Percentiles rank a stretch among this genome's conserved stretches.
These are phyloP conservation scores for Castanea mollissima DNA, from an alignment of 306 rosid genomes.

Conservation along the genomic window DNA sequence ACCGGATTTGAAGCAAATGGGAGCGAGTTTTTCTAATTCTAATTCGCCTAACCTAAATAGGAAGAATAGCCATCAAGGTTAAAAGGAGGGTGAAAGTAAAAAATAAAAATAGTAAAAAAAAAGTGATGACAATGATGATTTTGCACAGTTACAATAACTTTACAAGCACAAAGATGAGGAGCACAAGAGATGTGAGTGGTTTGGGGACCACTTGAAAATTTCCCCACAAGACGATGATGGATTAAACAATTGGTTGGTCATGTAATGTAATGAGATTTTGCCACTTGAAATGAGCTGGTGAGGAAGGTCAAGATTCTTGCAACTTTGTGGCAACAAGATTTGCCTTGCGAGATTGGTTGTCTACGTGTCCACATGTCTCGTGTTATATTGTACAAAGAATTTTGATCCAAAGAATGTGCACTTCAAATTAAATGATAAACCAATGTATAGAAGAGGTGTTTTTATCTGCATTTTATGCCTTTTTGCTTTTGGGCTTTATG, in stretches of 20 bases:
- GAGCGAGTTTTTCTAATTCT: not conserved
- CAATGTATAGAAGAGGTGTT: no score
- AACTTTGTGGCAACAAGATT: not conserved
- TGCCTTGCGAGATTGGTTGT: not conserved
- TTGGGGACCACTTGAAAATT: not conserved
- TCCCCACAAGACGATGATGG: not conserved
- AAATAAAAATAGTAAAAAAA: not conserved
- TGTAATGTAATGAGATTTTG: no score
- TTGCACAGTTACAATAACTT: no score
- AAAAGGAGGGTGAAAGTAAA: not conserved
- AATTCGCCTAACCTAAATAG: conserved; percentile 7
- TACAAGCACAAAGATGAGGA: not conserved
- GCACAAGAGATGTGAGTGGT: not conserved
- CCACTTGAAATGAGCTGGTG: not conserved
- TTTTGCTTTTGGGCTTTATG: not conserved
- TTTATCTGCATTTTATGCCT: not conserved
- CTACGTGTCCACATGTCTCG: not conserved
- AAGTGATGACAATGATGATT: no score
- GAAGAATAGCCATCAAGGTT: not conserved
- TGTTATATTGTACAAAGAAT: not conserved
- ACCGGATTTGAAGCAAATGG: conserved; percentile 40
- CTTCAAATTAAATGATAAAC: not conserved
- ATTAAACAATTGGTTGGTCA: no score
- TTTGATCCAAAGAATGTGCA: not conserved
- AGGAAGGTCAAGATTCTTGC: not conserved